Conservation (phyloP, 2,329 filamentous ascomycete genomes). For the Penicillium sp. region DNA sequence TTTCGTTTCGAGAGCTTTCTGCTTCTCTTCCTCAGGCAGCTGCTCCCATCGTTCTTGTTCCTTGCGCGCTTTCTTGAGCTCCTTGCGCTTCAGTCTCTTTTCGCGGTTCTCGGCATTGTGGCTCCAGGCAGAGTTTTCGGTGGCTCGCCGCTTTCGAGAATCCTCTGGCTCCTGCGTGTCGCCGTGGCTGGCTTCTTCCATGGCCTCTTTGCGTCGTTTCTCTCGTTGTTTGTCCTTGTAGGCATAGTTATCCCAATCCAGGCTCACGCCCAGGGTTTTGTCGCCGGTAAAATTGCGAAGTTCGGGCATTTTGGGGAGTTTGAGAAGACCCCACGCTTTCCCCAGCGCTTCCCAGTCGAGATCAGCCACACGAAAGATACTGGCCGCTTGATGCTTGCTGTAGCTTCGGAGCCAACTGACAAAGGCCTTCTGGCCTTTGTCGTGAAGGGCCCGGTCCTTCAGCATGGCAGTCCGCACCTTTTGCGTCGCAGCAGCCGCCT, state of each 20-base stretch:
- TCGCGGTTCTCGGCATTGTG: slow-evolving; percentile 62
- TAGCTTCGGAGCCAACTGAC: slow-evolving; percentile 92
- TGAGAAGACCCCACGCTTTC: slow-evolving; percentile 76
- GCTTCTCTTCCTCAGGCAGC: slow-evolving; percentile 66
- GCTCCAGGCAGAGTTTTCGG: slow-evolving; percentile 65
- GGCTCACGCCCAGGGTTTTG: slow-evolving; percentile 50
- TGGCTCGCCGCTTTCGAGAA: slow-evolving; percentile 51
- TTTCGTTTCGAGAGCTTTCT: slow-evolving; percentile 57
- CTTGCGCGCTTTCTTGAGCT: slow-evolving; percentile 58
- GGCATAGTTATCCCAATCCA: slow-evolving; percentile 60
- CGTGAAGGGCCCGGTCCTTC: slow-evolving; percentile 63
- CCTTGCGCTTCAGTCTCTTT: slow-evolving; percentile 54
- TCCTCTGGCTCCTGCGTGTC: slow-evolving; percentile 30
- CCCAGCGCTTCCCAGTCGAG: slow-evolving; percentile 81
- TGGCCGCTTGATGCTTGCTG: slow-evolving; percentile 80
- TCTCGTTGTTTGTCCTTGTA: slow-evolving; percentile 70
- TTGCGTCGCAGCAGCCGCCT: slow-evolving; percentile 53
- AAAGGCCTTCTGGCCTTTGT: slow-evolving; percentile 85
- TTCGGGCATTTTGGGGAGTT: slow-evolving; percentile 91
- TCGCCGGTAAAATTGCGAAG: slow-evolving; percentile 67
- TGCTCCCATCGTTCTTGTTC: slow-evolving; percentile 58
- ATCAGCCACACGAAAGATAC: slow-evolving; percentile 78
- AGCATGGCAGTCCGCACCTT: slow-evolving; percentile 55
- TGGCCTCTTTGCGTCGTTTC: slow-evolving; percentile 54
- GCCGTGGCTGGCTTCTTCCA: slow-evolving; percentile 44